Conservation (phyloP, 1,284 basidiomycete genomes). For the Irpex lacteus region DNA sequence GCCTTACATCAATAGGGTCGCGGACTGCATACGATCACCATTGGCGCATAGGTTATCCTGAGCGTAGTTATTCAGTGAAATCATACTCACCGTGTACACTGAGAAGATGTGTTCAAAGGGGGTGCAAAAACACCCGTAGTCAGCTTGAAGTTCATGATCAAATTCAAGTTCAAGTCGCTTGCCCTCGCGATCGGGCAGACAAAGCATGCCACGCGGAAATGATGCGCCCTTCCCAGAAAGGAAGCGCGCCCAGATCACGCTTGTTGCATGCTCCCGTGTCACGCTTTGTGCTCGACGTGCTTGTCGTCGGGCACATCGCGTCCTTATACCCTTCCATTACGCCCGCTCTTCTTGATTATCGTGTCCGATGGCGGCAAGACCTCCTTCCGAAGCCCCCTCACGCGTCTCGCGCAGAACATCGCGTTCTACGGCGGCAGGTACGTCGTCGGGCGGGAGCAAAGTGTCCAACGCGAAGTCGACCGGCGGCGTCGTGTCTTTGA, state of each 20-base stretch:
- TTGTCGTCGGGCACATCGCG: slow-evolving; percentile 10
- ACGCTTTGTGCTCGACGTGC: slow-evolving; percentile 10
- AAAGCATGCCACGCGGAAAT: not conserved
- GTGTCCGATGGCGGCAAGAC: slow-evolving; percentile 24
- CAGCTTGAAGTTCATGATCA: no score
- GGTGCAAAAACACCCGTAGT: no score
- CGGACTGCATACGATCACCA: no score
- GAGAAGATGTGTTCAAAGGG: no score
- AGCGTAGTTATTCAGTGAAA: no score
- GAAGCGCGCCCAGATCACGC: not conserved
- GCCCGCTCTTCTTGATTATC: not conserved
- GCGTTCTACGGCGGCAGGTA: slow-evolving; percentile 29
- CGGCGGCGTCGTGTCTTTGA: not conserved
- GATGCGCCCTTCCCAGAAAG: not conserved
- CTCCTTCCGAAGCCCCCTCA: slow-evolving; percentile 36
- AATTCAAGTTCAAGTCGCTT: not conserved
- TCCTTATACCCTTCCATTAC: not conserved
- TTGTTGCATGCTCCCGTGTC: not conserved
- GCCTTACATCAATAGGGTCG: no score
- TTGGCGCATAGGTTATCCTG: no score
- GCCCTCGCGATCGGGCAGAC: not conserved
- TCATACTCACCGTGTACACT: no score
- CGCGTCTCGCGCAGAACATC: slow-evolving; percentile 28
- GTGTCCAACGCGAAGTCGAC: slow-evolving; percentile 23
- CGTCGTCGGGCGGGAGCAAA: slow-evolving; percentile 27